These are phyloP conservation scores for Lichtheimia ramosa DNA, from an alignment of 371 early-diverging fungal species.

Conservation along the genomic window DNA sequence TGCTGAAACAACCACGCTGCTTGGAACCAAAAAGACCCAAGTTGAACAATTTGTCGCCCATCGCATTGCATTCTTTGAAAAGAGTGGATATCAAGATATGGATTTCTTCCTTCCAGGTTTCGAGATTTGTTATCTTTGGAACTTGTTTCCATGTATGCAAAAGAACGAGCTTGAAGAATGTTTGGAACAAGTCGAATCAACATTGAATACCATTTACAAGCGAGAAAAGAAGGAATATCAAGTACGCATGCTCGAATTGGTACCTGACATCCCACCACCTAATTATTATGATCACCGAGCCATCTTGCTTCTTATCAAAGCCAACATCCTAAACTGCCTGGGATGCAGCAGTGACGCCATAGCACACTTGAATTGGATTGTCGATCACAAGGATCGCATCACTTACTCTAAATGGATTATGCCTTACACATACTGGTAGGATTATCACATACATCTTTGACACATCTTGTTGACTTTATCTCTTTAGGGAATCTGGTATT, in stretches of 20 bases:
- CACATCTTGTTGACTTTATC: neutral
- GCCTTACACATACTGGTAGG: conserved; percentile 63
- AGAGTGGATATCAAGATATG: conserved; percentile 58
- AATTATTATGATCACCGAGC: conserved; percentile 52
- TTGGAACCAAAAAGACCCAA: conserved; percentile 47
- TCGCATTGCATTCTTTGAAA: conserved; percentile 53
- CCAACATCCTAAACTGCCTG: conserved; percentile 35
- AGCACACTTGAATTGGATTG: conserved; percentile 57
- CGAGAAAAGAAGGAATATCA: conserved; percentile 53
- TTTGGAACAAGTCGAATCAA: conserved; percentile 39
- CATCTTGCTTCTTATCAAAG: conserved; percentile 38
- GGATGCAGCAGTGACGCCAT: conserved; percentile 37
- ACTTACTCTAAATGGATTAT: conserved; percentile 56
- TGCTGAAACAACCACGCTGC: conserved; percentile 48
- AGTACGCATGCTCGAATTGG: conserved; percentile 41
- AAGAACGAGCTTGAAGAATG: conserved; percentile 31
- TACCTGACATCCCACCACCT: conserved; percentile 38
- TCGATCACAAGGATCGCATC: conserved; percentile 54
- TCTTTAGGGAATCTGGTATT: conserved; percentile 56
- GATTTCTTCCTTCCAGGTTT: conserved; percentile 53
- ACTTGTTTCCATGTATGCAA: conserved; percentile 58
- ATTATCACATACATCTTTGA: neutral
- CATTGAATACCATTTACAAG: conserved; percentile 41
- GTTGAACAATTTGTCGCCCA: conserved; percentile 58
- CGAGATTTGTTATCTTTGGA: conserved; percentile 62